Percentiles rank a stretch among this genome's conserved stretches.
Evolutionary conservation across 257 asterid genomes (phyloP).

Genomic region (Catharanthus roseus): DNA sequence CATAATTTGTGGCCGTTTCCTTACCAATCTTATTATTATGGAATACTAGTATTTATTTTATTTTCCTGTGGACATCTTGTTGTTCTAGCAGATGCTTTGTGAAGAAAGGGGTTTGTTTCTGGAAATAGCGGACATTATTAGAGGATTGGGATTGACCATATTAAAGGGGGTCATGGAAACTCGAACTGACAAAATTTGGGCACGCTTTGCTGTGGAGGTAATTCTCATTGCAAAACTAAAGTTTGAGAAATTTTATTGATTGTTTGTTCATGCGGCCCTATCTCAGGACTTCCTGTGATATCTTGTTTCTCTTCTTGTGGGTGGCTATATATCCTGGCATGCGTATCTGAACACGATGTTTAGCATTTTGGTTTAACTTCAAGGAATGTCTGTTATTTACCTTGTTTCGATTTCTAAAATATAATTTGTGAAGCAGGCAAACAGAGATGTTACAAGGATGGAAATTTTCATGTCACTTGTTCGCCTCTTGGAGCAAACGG

Average conservation of each 20-base stretch:
- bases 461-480: constrained; percentile 77
- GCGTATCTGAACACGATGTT: background rate
- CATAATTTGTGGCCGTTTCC: background rate
- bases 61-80: background rate
- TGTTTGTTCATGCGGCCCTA: background rate
- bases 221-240: background rate
- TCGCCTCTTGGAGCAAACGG: constrained; percentile 66
- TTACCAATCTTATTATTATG: constrained; percentile 2
- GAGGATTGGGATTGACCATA: constrained; percentile 84
- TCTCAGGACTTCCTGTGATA: background rate
- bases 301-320: background rate
- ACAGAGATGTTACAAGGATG: constrained; percentile 88
- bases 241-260: background rate
- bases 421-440: constrained; percentile 52
- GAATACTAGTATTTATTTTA: constrained; percentile 4
- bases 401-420: background rate
- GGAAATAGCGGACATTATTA: constrained; percentile 87
- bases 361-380: background rate
- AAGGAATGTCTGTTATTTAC: background rate
- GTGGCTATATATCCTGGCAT: background rate
- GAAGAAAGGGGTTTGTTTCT: constrained; percentile 80
- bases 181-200: constrained; percentile 78
- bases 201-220: constrained; percentile 89
- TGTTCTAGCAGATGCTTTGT: constrained; percentile 63
- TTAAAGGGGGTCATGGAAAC: constrained; percentile 91